phyloP scores from a whole-genome alignment of 805 yeast species.

The Wickerhamiella galacta region DNA sequence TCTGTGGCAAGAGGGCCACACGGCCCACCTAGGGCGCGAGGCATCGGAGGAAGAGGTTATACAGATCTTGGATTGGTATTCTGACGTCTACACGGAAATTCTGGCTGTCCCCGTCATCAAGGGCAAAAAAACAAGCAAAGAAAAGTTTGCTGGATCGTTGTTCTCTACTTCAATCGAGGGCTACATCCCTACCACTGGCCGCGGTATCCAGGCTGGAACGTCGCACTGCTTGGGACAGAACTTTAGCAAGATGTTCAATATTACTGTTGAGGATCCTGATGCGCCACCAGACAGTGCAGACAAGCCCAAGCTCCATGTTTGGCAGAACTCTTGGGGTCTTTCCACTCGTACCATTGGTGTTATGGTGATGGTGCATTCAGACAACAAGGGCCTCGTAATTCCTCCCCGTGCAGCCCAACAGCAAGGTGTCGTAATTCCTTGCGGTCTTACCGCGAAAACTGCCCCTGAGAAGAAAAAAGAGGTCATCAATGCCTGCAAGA shows the following conservation, averaged over 20 bases:
- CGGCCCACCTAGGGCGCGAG: constrained; percentile 76
- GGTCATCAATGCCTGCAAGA: constrained; percentile 53
- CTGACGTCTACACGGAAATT: constrained; percentile 70
- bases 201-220: constrained; percentile 99
- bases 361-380: constrained; percentile 97
- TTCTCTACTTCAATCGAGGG: constrained; percentile 95
- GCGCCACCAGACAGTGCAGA: constrained; percentile 35
- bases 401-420: constrained; percentile 93
- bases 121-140: constrained; percentile 93
- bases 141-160: constrained; percentile 95
- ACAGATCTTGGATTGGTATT: constrained; percentile 74
- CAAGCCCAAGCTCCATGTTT: constrained; percentile 71
- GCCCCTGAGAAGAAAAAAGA: constrained; percentile 54
- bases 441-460: constrained; percentile 83
- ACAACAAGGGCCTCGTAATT: constrained; percentile 91
- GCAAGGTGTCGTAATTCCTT: constrained; percentile 88
- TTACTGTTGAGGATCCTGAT: constrained; percentile 87
- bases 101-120: constrained; percentile 94
- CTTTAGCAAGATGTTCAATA: constrained; percentile 96
- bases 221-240: constrained; percentile 96
- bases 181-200: constrained; percentile 92
- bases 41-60: constrained; percentile 73
- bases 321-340: constrained; percentile 98
- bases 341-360: constrained; percentile 98
- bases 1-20: constrained; percentile 99